Percentiles rank a stretch among this genome's conserved stretches.
Conservation (phyloP, 2,329 filamentous ascomycete genomes). For the Pseudogymnoascus sp. region DNA sequence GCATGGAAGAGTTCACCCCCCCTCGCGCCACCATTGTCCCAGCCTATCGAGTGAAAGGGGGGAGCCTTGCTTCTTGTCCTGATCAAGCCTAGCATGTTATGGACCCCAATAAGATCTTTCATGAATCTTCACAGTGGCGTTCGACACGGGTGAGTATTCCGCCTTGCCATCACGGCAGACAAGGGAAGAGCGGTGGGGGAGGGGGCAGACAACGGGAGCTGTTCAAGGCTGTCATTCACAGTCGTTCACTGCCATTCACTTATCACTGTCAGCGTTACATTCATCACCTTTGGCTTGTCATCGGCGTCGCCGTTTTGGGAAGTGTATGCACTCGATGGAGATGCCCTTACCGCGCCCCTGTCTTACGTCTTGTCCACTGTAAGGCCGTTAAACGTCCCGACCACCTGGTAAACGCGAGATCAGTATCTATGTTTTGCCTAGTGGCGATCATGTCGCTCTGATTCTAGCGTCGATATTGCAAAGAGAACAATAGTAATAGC, state of each 20-base stretch:
- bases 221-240: neutral
- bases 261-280: neutral
- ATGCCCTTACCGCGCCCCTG: neutral
- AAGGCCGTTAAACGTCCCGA: neutral
- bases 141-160: neutral
- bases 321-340: neutral
- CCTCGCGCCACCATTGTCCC: neutral
- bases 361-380: neutral
- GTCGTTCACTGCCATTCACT: too few relatives aligned
- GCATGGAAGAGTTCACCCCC: neutral
- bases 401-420: neutral
- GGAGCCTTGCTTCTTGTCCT: neutral
- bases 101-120: neutral
- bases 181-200: neutral
- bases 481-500: neutral
- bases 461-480: neutral
- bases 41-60: neutral
- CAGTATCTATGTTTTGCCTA: neutral
- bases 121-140: neutral
- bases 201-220: neutral
- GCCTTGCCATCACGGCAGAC: neutral
- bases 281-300: neutral
- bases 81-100: neutral
- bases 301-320: neutral
- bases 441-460: neutral